Base-by-base conservation (phyloP, 345 rosid species). In the Chamaenerion angustifolium region DNA sequence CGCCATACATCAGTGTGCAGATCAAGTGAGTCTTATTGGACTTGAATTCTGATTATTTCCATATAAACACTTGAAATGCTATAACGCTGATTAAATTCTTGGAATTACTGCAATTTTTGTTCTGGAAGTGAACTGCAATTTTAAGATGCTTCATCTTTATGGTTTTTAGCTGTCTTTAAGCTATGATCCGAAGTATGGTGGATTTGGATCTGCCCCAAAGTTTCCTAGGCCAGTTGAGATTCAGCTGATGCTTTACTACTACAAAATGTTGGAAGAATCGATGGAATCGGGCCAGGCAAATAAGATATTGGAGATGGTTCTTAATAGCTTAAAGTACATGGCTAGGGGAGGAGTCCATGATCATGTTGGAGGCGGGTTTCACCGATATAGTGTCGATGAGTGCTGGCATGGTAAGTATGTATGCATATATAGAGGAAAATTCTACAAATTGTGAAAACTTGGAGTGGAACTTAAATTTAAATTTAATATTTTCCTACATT, bases 221-320 rank as follows among this genome's bases (percentile, higher is more conserved):
- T 90, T 90, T 73, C 98, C 95, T 6, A 76, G 95, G 55, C 98
- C 98, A 37, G 98, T 90, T 18, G 98, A 90, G 78, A 72, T 81
- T 48, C 94, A 90, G 52, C 63, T 86, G 67, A 90, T 85, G 92
- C 92, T 85, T 58, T 83, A 81, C 60, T 67, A 79, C 48, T 79
- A 61, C 37, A 83, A 83, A 61, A 85, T 68, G 59, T 49, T 85
- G 63, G 82, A 83, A 62, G 86, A 76, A 48, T 55, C 69, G 21
- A 80, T 76, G 45, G 74, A 77, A 64, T 48, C 63, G 0, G 68
- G 52, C 19, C 76, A 73, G 52, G 83, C 94, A 45, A 60, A 71
- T 46, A 74, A 73, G 48, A 48, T 40, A 46, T 56, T 14, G 54
- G 60, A 68, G 49, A 85, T 71, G 98, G 88, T 85, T 62, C 58